Evolutionary conservation across 2,329 filamentous ascomycete species (phyloP), one percentile per base, ranked within the genome.

Genomic region (Phoma sp.): DNA sequence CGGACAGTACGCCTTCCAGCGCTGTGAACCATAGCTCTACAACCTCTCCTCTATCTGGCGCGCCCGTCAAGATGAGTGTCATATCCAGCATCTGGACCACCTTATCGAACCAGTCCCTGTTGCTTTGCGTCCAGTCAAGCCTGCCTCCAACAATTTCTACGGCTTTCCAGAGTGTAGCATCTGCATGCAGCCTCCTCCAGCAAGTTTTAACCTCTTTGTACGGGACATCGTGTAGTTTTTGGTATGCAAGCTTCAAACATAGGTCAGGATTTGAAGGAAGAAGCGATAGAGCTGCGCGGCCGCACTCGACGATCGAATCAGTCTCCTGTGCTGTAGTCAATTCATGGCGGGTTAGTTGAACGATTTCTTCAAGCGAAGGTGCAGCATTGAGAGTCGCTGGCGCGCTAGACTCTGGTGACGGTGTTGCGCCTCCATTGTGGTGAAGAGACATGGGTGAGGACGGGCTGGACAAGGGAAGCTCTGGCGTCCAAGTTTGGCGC

Each of bases 101-200:
- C 1, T 80, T 73, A 31, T 84, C 80, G 4, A 92, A 69, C 74
- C 80, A 85, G 2, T 49, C 17, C 13, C 19, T 24, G 21, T 43
- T 61, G 61, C 13, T 54, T 52, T 62, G 66, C 8, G 60, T 70
- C 38, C 35, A 25, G 19, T 35, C 27, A 10, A 31, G 24, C 1
- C 38, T 39, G n/a, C 48, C 38, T 46, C 71, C 61, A 4, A 72
- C 51, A 3, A 77, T 46, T 10, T 43, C 43, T n/a, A 75, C 35
- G 21, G 86, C 88, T 62, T 84, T 84, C 67, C 90, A 80, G 10
- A 94, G 81, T 51, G 85, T 84, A 1, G 88, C 85, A 51, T 92
- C 88, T 0, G 88, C 87, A 69, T 90, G 92, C 5, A 93, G 75
- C 60, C 86, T 80, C 22, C 87, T 80, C 91, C 90, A 95, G 66